Conservation (phyloP, 2,329 filamentous ascomycete genomes). For the Phyllosticta citrichinensis region DNA sequence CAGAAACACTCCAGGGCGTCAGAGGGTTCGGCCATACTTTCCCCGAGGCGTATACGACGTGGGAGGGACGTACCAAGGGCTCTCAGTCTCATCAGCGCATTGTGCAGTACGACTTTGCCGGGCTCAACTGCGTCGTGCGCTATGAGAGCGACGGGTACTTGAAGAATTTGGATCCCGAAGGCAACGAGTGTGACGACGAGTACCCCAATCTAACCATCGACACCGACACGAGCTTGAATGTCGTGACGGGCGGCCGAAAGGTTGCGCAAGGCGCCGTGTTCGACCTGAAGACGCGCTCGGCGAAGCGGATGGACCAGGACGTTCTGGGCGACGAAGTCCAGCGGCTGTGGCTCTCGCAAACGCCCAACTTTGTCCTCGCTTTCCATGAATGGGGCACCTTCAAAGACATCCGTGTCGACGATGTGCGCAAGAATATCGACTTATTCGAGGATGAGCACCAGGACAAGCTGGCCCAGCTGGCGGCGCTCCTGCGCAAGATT, state of each 20-base stretch:
- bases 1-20: slow-evolving; percentile 45
- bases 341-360: slow-evolving; percentile 42
- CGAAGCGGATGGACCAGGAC: slow-evolving; percentile 21
- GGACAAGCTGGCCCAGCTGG: slow-evolving; percentile 19
- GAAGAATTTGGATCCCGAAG: slow-evolving; percentile 8
- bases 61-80: slow-evolving; percentile 43
- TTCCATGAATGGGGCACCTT: slow-evolving; percentile 39
- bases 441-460: slow-evolving; percentile 35
- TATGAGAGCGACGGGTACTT: slow-evolving; percentile 52
- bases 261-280: slow-evolving; percentile 38
- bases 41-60: slow-evolving; percentile 55
- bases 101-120: slow-evolving; percentile 48
- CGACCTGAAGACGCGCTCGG: slow-evolving; percentile 43
- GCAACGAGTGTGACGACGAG: not conserved
- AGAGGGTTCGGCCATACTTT: slow-evolving; percentile 57
- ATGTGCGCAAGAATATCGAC: slow-evolving; percentile 28
- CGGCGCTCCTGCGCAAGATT: slow-evolving; percentile 23
- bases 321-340: slow-evolving; percentile 33
- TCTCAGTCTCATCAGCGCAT: slow-evolving; percentile 55
- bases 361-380: slow-evolving; percentile 42
- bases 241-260: slow-evolving; percentile 15
- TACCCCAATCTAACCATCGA: not conserved
- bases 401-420: slow-evolving; percentile 28
- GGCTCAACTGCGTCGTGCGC: slow-evolving; percentile 42
- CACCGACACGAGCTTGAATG: slow-evolving; percentile 12